Conservation (phyloP, 73 alveolate genomes). For the Chromera velia region DNA sequence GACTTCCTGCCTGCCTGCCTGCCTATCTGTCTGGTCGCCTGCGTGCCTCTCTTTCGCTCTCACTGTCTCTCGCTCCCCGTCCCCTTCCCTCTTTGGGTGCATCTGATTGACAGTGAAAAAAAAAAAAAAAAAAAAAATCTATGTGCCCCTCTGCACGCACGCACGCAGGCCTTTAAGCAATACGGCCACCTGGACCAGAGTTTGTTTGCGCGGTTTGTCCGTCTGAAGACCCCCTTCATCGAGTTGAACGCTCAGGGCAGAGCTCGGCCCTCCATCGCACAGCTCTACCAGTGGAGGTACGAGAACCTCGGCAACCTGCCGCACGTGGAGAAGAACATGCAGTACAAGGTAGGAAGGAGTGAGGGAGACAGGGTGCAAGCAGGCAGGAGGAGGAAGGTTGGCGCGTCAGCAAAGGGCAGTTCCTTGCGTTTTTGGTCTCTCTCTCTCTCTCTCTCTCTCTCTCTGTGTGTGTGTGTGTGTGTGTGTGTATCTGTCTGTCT, state of each 20-base stretch:
- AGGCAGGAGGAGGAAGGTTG: no score
- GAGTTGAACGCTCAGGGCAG: conserved; percentile 61
- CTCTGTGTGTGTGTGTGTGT: no score
- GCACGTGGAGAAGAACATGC: conserved; percentile 32
- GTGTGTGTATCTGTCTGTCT: no score
- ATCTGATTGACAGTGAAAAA: no score
- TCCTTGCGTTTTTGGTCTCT: no score
- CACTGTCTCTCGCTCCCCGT: neutral
- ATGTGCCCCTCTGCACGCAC: neutral
- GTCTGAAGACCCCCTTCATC: conserved; percentile 56
- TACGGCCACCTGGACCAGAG: conserved; percentile 65
- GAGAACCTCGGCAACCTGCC: conserved; percentile 45
- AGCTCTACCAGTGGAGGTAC: conserved; percentile 66
- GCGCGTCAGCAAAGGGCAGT: no score
- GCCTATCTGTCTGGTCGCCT: no score
- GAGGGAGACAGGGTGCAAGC: no score
- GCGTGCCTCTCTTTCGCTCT: no score
- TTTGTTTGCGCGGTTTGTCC: conserved; percentile 60
- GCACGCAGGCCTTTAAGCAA: conserved; percentile 31
- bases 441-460: no score
- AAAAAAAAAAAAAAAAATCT: no score
- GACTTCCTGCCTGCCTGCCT: no score
- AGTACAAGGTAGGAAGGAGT: conserved; percentile 44
- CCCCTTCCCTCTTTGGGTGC: neutral
- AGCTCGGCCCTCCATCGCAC: conserved; percentile 63